A percentile compares a stretch with the other conserved stretches of the same genome.
These are phyloP conservation scores for Cystobasidiopsis lactophilus DNA, from an alignment of 768 basidiomycete species.

Conservation along the genomic window DNA sequence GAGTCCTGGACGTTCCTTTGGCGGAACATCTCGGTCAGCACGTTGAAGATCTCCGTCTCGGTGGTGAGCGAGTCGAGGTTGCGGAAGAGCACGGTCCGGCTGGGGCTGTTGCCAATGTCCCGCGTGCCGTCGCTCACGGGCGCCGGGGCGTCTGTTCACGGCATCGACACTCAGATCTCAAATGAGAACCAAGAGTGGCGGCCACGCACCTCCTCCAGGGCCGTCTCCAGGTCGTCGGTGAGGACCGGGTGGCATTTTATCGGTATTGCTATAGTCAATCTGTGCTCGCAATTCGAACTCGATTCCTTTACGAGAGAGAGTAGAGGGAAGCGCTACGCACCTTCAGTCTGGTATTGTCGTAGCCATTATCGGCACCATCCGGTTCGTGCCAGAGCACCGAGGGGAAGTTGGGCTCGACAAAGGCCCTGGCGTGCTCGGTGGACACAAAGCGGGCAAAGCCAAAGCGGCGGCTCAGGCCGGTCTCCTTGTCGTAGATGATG, in stretches of 20 bases:
- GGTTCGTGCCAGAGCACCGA: conserved; percentile 46
- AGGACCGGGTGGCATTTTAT: conserved; percentile 37
- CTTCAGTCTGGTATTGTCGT: neutral
- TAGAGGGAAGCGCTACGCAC: neutral
- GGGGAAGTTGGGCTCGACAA: conserved; percentile 74
- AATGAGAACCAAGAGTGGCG: neutral
- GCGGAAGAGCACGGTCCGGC: conserved; percentile 59
- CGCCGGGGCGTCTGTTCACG: conserved; percentile 20
- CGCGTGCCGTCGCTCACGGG: conserved; percentile 74
- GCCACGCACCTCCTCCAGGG: neutral
- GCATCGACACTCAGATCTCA: neutral
- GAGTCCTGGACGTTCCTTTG: conserved; percentile 39
- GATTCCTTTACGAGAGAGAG: neutral
- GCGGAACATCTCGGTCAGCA: conserved; percentile 65
- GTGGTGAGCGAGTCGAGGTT: conserved; percentile 72
- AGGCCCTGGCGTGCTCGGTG: conserved; percentile 66
- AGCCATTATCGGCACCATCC: neutral
- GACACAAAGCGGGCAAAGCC: conserved; percentile 86
- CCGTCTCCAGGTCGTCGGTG: conserved; percentile 23
- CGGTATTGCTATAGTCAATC: conserved; percentile 3
- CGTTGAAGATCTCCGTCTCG: conserved; percentile 64
- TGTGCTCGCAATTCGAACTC: too few relatives aligned
- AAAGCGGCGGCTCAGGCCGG: conserved; percentile 86
- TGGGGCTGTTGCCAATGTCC: conserved; percentile 70
- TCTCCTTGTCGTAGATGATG: conserved; percentile 86